Percentiles rank a stretch among this genome's conserved stretches.
These are phyloP conservation scores for Sugiyamaella lignohabitans DNA, from an alignment of 805 yeast species.

Conservation along the genomic window DNA sequence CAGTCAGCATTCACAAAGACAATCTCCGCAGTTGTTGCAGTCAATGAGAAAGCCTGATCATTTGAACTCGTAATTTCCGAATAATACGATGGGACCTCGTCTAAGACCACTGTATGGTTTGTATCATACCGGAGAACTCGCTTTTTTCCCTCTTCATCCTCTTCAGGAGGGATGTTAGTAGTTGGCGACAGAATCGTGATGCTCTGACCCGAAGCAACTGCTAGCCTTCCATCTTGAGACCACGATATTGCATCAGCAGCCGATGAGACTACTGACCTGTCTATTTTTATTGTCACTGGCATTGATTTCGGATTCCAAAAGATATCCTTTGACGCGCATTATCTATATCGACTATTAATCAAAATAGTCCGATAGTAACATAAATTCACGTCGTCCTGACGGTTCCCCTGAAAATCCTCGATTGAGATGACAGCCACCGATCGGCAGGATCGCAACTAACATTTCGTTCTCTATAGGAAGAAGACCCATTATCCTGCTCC, in stretches of 20 bases:
- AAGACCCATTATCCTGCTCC: too few relatives aligned
- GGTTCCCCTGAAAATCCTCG: too few relatives aligned
- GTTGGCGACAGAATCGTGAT: background rate
- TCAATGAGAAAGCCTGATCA: conserved; percentile 14
- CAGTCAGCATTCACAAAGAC: conserved; percentile 17
- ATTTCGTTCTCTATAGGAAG: too few relatives aligned
- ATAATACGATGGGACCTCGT: background rate
- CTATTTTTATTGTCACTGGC: conserved; percentile 1
- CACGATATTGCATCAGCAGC: conserved; percentile 19
- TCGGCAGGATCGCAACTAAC: too few relatives aligned
- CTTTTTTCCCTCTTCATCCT: background rate
- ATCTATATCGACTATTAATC: too few relatives aligned
- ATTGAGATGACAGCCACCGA: too few relatives aligned
- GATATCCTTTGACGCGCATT: too few relatives aligned
- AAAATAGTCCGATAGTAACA: too few relatives aligned
- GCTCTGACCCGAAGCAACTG: conserved; percentile 10
- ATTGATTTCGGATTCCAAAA: too few relatives aligned
- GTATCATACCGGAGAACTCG: background rate
- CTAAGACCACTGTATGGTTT: background rate
- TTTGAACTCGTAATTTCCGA: background rate
- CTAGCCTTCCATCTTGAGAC: conserved; percentile 22
- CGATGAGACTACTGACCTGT: conserved; percentile 4
- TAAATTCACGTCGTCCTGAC: too few relatives aligned
- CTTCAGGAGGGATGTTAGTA: background rate
- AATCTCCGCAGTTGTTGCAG: conserved; percentile 11